These are phyloP conservation scores for Albizia julibrissin DNA, from an alignment of 306 rosid genomes.

Conservation along the genomic window DNA sequence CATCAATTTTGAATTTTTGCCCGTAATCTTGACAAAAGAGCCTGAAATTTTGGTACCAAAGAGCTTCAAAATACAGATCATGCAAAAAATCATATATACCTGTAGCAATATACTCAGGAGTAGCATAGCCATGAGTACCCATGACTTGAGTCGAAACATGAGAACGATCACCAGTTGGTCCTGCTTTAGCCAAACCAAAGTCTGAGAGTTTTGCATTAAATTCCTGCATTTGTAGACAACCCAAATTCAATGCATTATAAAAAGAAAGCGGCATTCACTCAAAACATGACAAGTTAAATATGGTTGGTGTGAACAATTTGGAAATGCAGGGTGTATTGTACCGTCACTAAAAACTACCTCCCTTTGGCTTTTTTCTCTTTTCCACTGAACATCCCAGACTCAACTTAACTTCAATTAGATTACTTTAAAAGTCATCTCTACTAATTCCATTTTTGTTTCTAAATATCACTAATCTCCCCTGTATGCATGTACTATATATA, in stretches of 20 bases:
- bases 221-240: conserved; percentile 50
- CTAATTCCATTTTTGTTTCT: background rate
- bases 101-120: conserved; percentile 94
- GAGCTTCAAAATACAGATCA: conserved; percentile 15
- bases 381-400: background rate
- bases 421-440: too few species aligned
- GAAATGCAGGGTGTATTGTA: background rate
- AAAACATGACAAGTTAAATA: conserved; percentile 19
- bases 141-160: conserved; percentile 92
- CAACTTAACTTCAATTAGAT: background rate
- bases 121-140: conserved; percentile 93
- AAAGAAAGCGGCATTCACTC: background rate
- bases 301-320: conserved; percentile 60
- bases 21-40: background rate
- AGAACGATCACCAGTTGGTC: conserved; percentile 88
- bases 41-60: background rate
- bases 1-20: conserved; percentile 12
- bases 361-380: conserved; percentile 8
- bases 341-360: background rate
- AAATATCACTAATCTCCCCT: background rate
- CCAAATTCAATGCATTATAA: background rate
- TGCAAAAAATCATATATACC: conserved; percentile 45
- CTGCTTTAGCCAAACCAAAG: conserved; percentile 94
- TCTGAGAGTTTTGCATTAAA: conserved; percentile 91
- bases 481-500: too few species aligned